Conservation (phyloP, 116 monocot species). For the Trichopus zeylanicus region DNA sequence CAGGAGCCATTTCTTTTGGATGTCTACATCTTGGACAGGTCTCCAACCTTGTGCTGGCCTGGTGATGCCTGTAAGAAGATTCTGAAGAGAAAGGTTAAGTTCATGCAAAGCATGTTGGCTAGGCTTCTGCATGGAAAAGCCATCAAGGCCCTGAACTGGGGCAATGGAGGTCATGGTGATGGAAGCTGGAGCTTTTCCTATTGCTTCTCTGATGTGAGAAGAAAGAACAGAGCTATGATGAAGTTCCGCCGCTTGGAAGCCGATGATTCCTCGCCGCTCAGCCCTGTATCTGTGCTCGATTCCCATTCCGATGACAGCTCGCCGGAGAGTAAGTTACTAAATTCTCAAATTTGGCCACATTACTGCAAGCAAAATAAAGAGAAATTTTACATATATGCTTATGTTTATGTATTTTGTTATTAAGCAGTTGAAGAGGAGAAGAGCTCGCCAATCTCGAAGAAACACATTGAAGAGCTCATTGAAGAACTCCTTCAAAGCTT, state of each 20-base stretch:
- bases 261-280: conserved; percentile 30
- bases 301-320: conserved; percentile 35
- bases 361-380: too few species aligned
- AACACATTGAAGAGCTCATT: conserved; percentile 10
- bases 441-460: neutral
- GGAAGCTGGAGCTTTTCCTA: neutral
- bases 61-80: neutral
- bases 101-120: neutral
- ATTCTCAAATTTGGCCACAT: neutral
- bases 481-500: conserved; percentile 20
- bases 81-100: neutral
- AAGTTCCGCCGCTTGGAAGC: neutral
- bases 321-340: conserved; percentile 14
- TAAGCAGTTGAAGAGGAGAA: conserved; percentile 4
- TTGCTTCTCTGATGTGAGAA: neutral
- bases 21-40: neutral
- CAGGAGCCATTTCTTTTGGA: neutral
- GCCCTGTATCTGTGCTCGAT: conserved; percentile 51
- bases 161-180: neutral
- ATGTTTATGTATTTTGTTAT: too few species aligned
- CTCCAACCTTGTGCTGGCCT: neutral
- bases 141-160: neutral
- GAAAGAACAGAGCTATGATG: neutral
- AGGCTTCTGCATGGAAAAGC: neutral
- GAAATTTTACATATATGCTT: too few species aligned